Conservation (phyloP, 139 green algal genomes). For the Closterium sp. region DNA sequence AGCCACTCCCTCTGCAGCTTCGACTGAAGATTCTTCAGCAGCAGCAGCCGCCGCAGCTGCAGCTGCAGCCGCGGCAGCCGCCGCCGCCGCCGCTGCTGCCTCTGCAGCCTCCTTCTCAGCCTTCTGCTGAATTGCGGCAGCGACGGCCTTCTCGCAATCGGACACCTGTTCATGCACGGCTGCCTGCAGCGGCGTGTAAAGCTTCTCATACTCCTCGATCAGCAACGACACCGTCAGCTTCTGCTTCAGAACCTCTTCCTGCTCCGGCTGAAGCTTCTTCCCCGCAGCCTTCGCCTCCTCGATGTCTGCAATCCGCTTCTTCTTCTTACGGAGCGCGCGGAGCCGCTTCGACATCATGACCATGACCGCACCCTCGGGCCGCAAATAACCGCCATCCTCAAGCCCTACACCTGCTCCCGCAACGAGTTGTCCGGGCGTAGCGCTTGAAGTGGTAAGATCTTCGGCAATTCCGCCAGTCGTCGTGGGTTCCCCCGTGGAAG, state of each 20-base stretch:
- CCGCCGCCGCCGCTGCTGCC: background rate
- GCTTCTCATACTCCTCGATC: slow-evolving; percentile 37
- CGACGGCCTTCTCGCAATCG: background rate
- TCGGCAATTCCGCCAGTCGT: background rate
- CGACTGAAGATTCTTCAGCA: background rate
- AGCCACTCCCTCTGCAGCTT: background rate
- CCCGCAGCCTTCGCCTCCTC: slow-evolving; percentile 15
- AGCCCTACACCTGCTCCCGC: background rate
- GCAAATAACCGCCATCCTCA: background rate
- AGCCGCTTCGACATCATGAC: slow-evolving; percentile 27
- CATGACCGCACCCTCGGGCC: slow-evolving; percentile 13
- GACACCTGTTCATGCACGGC: background rate
- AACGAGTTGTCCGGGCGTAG: background rate
- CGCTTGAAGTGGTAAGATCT: background rate
- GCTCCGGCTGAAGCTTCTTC: slow-evolving; percentile 22
- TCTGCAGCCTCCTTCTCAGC: background rate
- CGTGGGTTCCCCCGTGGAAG: background rate
- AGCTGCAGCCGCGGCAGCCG: background rate
- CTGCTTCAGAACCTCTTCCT: slow-evolving; percentile 25
- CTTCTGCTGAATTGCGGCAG: background rate
- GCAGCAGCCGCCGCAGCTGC: background rate
- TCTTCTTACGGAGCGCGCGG: slow-evolving; percentile 23
- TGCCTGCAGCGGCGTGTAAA: slow-evolving; percentile 6
- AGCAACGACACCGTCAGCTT: slow-evolving; percentile 2
- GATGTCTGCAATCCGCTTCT: background rate